Percentiles rank a stretch among this genome's conserved stretches.
phyloP scores from a whole-genome alignment of 1,284 basidiomycete genomes.

The Cutaneotrichosporon cavernicola region DNA sequence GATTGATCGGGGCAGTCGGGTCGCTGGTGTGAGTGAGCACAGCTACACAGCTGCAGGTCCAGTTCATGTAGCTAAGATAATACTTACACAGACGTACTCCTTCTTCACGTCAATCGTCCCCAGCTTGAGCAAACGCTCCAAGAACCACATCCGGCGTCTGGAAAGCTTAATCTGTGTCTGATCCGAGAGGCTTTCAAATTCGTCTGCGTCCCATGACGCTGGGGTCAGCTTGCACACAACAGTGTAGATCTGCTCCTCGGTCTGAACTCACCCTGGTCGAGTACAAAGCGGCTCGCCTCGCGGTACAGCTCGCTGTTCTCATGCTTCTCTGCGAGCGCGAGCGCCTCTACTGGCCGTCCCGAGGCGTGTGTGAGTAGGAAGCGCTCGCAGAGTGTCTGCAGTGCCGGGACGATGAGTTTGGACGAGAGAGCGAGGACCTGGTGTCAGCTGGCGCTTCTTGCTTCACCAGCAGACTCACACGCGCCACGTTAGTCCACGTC shows the following conservation, averaged over 20 bases:
- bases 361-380: slow-evolving; percentile 89
- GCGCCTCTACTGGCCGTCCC: slow-evolving; percentile 82
- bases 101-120: slow-evolving; percentile 79
- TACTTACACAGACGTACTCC: slow-evolving; percentile 57
- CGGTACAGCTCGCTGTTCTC: slow-evolving; percentile 82
- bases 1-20: slow-evolving; percentile 75
- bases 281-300: slow-evolving; percentile 81
- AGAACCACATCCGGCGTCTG: slow-evolving; percentile 85
- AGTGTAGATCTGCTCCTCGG: not conserved
- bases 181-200: slow-evolving; percentile 72
- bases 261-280: slow-evolving; percentile 63
- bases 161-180: slow-evolving; percentile 82
- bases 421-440: slow-evolving; percentile 42
- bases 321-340: slow-evolving; percentile 83
- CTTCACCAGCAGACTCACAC: slow-evolving; percentile 44
- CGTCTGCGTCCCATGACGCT: slow-evolving; percentile 62
- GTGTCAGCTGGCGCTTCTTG: not conserved
- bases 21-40: slow-evolving; percentile 63
- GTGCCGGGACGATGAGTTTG: slow-evolving; percentile 65
- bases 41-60: not conserved
- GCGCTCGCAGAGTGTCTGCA: slow-evolving; percentile 74
- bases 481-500: slow-evolving; percentile 88
- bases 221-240: not conserved
- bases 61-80: not conserved
- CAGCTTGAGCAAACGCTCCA: slow-evolving; percentile 88